Conservation (phyloP, 2,329 filamentous ascomycete species). For the Epichloe bromicola region DNA sequence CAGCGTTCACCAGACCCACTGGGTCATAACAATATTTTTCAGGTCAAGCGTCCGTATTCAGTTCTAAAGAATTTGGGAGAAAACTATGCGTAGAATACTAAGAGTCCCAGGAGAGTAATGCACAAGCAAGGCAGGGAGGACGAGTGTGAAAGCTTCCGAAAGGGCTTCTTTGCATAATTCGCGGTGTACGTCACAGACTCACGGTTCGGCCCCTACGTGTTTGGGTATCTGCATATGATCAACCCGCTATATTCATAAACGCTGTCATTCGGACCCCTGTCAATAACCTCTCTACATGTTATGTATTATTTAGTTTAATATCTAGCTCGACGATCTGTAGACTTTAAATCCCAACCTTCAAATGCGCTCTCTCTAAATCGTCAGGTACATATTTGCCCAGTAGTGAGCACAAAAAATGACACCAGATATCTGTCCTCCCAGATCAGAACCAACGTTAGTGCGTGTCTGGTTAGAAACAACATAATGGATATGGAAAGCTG, state of each 20-base stretch:
- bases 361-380: not conserved
- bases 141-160: not conserved
- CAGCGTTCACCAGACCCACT: not conserved
- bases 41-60: not conserved
- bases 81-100: not conserved
- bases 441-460: conserved; percentile 35
- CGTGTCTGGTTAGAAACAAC: not conserved
- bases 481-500: not conserved
- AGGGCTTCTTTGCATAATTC: not conserved
- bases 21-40: not conserved
- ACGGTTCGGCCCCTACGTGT: not conserved
- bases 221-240: conserved; percentile 1
- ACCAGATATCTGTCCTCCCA: conserved; percentile 27
- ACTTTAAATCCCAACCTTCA: not conserved
- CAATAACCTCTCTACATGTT: not conserved
- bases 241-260: conserved; percentile 1
- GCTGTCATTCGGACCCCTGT: not conserved
- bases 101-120: no score
- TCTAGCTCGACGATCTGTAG: not conserved
- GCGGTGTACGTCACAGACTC: not conserved
- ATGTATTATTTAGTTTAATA: not conserved
- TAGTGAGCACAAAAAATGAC: conserved; percentile 18
- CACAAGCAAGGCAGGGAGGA: not conserved
- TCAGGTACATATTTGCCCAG: not conserved
- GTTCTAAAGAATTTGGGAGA: not conserved